These are phyloP conservation scores for Hypoxylon sp. DNA, from an alignment of 2,329 filamentous ascomycete species.

Conservation along the genomic window DNA sequence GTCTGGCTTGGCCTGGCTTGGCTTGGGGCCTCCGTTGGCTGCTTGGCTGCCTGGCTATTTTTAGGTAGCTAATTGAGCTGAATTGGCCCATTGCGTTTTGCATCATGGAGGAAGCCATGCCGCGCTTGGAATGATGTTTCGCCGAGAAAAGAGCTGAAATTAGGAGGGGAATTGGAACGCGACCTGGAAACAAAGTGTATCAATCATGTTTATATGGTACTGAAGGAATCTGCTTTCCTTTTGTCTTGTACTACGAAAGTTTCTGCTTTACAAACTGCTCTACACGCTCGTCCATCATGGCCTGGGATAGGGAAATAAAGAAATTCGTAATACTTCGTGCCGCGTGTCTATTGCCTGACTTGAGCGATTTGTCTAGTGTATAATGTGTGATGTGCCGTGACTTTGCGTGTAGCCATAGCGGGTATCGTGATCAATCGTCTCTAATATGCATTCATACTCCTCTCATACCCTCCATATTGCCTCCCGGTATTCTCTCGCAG, in stretches of 20 bases:
- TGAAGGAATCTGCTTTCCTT: slow-evolving; percentile 40
- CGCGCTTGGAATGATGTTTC: not conserved
- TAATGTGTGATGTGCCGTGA: slow-evolving; percentile 24
- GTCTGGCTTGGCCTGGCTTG: not conserved
- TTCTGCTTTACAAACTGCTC: slow-evolving; percentile 33
- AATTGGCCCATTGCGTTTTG: not conserved
- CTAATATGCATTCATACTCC: not conserved
- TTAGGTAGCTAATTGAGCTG: not conserved
- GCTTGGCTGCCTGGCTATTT: not conserved
- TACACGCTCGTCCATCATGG: slow-evolving; percentile 45
- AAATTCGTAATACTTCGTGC: slow-evolving; percentile 47
- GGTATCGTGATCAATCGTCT: slow-evolving; percentile 42
- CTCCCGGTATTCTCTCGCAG: slow-evolving; percentile 7
- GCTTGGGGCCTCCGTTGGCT: too few species aligned
- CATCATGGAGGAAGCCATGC: not conserved
- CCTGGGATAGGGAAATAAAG: slow-evolving; percentile 55
- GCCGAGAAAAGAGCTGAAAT: not conserved
- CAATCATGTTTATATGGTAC: slow-evolving; percentile 40
- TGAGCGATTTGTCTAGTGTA: slow-evolving; percentile 1
- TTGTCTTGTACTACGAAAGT: slow-evolving; percentile 45
- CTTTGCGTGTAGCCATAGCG: slow-evolving; percentile 27
- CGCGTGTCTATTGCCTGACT: slow-evolving; percentile 4
- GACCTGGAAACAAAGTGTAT: slow-evolving; percentile 27
- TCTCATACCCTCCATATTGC: not conserved
- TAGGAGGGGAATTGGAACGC: slow-evolving; percentile 18